Conservation (phyloP, 176 grass and related monocot genomes). For the Triticum turgidum region DNA sequence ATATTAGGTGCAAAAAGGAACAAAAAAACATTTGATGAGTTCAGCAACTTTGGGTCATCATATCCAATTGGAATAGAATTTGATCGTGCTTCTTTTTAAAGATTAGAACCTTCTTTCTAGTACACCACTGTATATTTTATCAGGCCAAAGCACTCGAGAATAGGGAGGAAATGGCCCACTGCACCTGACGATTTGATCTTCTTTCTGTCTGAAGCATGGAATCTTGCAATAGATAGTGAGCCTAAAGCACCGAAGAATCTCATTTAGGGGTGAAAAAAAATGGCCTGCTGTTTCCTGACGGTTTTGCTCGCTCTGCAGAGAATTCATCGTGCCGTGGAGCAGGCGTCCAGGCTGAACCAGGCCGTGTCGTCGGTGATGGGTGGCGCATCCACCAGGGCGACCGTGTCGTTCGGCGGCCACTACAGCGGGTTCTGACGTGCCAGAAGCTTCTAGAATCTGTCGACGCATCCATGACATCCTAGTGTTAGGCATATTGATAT, state of each 20-base stretch:
- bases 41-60: background rate
- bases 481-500: background rate
- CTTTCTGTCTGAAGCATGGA: background rate
- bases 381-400: constrained; percentile 53
- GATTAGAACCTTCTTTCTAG: background rate
- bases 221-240: background rate
- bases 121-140: too few species aligned
- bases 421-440: constrained; percentile 53
- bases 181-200: background rate
- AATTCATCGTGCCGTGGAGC: constrained; percentile 62
- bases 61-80: background rate
- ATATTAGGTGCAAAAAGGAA: background rate
- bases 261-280: background rate
- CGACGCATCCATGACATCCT: background rate
- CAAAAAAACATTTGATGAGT: background rate
- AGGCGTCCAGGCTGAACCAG: constrained; percentile 69
- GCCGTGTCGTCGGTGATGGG: constrained; percentile 63
- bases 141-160: too few species aligned
- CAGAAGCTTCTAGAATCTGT: background rate
- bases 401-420: constrained; percentile 75
- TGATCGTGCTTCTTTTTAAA: background rate
- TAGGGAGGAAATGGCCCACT: background rate
- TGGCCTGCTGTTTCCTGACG: background rate
- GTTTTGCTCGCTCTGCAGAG: constrained; percentile 37
- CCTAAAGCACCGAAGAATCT: background rate